Percentiles rank a stretch among this genome's conserved stretches.
Evolutionary conservation across 768 basidiomycete genomes (phyloP).

Genomic region (Lentinula guzmanii): DNA sequence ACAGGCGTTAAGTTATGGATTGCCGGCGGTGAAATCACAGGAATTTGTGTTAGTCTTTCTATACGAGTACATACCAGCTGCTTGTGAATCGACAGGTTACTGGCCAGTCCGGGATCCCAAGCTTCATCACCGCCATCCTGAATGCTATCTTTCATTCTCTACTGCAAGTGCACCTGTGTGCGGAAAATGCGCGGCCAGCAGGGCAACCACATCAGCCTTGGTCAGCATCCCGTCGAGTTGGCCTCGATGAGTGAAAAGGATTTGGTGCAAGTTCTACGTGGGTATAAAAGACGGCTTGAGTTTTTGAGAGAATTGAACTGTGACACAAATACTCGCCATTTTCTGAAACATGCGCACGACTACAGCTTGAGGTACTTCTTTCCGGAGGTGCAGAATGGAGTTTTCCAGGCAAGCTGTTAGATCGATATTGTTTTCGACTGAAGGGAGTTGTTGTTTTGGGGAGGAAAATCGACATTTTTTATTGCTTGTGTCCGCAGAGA

Average conservation of each 20-base stretch:
- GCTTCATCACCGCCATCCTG: not conserved
- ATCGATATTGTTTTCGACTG: conserved; percentile 20
- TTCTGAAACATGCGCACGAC: conserved; percentile 74
- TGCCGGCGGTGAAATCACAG: no score
- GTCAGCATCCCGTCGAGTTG: conserved; percentile 61
- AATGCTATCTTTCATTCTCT: not conserved
- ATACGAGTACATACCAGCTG: no score
- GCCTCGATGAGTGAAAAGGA: conserved; percentile 59
- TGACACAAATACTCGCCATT: conserved; percentile 33
- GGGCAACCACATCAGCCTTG: conserved; percentile 57
- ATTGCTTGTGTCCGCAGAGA: conserved; percentile 21
- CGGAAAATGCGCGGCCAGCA: conserved; percentile 53
- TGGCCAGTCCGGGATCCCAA: no score
- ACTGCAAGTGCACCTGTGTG: conserved; percentile 37
- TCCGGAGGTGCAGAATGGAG: conserved; percentile 55
- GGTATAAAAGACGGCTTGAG: not conserved
- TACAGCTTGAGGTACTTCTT: conserved; percentile 65
- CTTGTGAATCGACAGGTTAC: no score
- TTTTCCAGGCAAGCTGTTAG: conserved; percentile 32
- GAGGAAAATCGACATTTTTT: conserved; percentile 39
- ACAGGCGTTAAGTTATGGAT: no score
- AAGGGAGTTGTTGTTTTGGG: conserved; percentile 24
- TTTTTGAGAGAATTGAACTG: not conserved
- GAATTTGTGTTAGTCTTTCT: no score
- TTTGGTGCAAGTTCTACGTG: conserved; percentile 57